Conservation (phyloP, 106 monocot species). For the Phalaenopsis equestris region DNA sequence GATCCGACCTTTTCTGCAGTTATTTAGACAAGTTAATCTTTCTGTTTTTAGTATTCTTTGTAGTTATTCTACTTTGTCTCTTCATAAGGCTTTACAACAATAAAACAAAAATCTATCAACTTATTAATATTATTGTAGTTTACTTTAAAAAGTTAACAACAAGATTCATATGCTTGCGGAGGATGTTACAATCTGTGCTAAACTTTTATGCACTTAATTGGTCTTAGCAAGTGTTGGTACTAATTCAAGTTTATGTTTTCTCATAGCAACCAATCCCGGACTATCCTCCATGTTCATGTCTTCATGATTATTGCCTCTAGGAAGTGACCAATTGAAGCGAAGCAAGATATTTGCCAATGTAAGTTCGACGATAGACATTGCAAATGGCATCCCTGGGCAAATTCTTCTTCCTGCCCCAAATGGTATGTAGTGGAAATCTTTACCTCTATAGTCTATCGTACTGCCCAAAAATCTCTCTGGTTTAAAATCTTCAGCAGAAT, state of each 20-base stretch:
- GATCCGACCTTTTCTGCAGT: too few relatives aligned
- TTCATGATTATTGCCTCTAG: neutral
- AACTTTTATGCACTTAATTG: neutral
- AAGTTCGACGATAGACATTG: neutral
- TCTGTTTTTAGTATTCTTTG: too few relatives aligned
- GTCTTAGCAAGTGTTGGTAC: neutral
- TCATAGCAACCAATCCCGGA: neutral
- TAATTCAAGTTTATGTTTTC: neutral
- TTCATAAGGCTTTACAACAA: too few relatives aligned
- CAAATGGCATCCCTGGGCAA: conserved; percentile 3
- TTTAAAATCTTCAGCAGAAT: neutral
- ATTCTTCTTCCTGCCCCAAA: neutral
- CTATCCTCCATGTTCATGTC: neutral
- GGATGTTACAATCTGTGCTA: neutral
- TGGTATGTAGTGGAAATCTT: neutral
- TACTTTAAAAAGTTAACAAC: too few relatives aligned
- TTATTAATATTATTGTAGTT: too few relatives aligned
- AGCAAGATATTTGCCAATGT: neutral
- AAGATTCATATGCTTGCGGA: too few relatives aligned
- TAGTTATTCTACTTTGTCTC: too few relatives aligned
- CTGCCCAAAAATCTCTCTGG: neutral
- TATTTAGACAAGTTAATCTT: too few relatives aligned
- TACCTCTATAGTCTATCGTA: neutral
- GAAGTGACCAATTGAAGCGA: neutral
- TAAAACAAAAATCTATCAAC: too few relatives aligned